Conservation (phyloP, 495 filamentous ascomycete genomes). For the Mycothermus thermophilus region DNA sequence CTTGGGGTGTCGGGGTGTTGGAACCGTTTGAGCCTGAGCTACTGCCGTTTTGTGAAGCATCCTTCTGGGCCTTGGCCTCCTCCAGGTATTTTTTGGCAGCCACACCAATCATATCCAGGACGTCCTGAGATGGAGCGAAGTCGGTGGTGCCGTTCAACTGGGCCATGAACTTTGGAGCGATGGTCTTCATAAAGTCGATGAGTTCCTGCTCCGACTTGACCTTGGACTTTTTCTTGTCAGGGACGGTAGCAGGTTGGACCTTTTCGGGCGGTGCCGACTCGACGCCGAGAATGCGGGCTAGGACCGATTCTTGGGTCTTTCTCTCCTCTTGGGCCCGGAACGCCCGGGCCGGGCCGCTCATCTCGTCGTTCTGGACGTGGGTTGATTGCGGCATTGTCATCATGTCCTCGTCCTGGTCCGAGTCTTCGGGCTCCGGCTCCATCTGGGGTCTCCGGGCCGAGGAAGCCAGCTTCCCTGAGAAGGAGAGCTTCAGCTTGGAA, state of each 20-base stretch:
- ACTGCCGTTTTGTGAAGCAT: too few species aligned
- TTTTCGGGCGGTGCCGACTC: constrained; percentile 22
- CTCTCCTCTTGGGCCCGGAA: constrained; percentile 35
- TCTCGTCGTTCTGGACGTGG: constrained; percentile 13
- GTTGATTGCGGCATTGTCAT: constrained; percentile 12
- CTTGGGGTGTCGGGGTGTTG: too few species aligned
- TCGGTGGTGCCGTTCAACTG: constrained; percentile 18
- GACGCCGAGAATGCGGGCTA: constrained; percentile 41
- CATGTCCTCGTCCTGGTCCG: constrained; percentile 36
- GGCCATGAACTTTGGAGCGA: constrained; percentile 22
- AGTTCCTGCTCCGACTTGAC: constrained; percentile 22
- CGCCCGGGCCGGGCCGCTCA: constrained; percentile 23
- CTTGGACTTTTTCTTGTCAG: constrained; percentile 18
- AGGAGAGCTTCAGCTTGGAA: constrained; percentile 40
- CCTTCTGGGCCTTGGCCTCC: constrained; percentile 12
- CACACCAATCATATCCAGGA: constrained; percentile 28
- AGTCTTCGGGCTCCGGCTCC: constrained; percentile 37
- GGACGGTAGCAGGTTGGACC: constrained; percentile 9
- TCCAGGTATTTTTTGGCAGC: constrained; percentile 33
- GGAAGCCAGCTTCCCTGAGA: constrained; percentile 37
- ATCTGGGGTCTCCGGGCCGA: constrained; percentile 38
- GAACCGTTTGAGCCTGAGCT: too few species aligned
- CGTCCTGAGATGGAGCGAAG: constrained; percentile 19
- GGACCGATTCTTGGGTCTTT: constrained; percentile 39
- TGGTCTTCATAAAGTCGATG: constrained; percentile 26